A percentile compares a stretch with the other conserved stretches of the same genome.
These are phyloP conservation scores for Rubia yunnanensis DNA, from an alignment of 257 asterid species.

Conservation along the genomic window DNA sequence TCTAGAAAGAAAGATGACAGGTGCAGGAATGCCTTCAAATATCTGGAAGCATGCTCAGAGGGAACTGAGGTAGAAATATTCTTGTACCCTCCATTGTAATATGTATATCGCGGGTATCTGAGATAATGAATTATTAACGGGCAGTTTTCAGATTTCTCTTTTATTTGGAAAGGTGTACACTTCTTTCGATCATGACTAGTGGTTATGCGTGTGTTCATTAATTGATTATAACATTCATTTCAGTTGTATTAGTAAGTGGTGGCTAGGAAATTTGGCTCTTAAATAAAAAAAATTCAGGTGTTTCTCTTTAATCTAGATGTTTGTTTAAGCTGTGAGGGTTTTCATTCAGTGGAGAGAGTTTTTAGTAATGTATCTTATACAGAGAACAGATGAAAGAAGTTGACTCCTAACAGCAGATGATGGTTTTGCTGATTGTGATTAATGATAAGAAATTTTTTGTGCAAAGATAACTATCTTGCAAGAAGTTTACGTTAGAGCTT, in stretches of 20 bases:
- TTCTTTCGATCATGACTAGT: not conserved
- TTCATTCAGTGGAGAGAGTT: not conserved
- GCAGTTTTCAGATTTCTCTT: not conserved
- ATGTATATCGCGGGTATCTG: not conserved
- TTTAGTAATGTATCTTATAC: not conserved
- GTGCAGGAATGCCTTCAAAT: conserved; percentile 88
- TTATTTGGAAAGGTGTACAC: not conserved
- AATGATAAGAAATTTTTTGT: not conserved
- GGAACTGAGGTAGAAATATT: conserved; percentile 55
- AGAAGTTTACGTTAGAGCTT: not conserved
- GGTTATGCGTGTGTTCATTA: not conserved
- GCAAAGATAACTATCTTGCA: not conserved
- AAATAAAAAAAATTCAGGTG: not conserved
- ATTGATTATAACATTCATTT: not conserved
- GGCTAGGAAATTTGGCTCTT: not conserved
- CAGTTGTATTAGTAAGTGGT: not conserved
- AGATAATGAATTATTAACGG: not conserved
- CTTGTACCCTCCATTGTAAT: not conserved
- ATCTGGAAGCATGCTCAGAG: conserved; percentile 95
- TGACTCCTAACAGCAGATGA: not conserved
- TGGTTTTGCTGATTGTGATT: conserved; percentile 1
- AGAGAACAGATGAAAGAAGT: not conserved
- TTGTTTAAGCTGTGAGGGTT: not conserved
- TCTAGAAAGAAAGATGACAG: conserved; percentile 94
- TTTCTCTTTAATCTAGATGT: not conserved